Evolutionary conservation across 2,329 filamentous ascomycete species (phyloP), one percentile per base, ranked within the genome.

Genomic region (Parafenestella ontariensis): DNA sequence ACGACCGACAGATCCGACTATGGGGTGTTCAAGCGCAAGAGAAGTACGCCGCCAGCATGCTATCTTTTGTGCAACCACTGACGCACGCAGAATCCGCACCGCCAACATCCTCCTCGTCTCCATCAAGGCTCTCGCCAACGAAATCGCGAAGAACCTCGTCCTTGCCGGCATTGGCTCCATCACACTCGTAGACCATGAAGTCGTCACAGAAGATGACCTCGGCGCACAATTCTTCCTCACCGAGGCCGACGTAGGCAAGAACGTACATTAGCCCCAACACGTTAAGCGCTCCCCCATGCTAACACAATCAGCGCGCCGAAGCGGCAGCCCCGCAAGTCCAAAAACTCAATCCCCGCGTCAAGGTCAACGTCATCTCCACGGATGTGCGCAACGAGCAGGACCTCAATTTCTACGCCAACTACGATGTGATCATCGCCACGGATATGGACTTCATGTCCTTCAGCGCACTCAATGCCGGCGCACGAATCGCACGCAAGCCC

Each of bases 21-120:
- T 99, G 95, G 95, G 95, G 95, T 39, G 91, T 98, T 71, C 88
- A 95, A 69, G 95, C 95, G 6, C 95, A 99, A 76, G 90, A 96
- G 74, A 84, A 84, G 83, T 85, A 71, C 72, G 56, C n/a, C 20
- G 13, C 5, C 4, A 20, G 26, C 13, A 13, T 29, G 7, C n/a
- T 3, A 15, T 17, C 5, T 11, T 18, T 15, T 1, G 17, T 7
- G 4, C 40, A 36, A 9, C 3, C 15, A 34, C 50, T 65, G 34
- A 68, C 45, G 43, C 15, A 10, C n/a, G 18, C 52, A 92, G 90
- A 72, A 92, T 99, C 53, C 91, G 94, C 66, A 90, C 85, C 54
- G 92, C 95, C 54, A 92, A 92, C 70, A 89, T 99, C 65, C 87
- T 98, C 41, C 86, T 99, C 59, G 89, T 99, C 64, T 92, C 88